Evolutionary conservation across 352 stramenopile genomes (phyloP).

Genomic region (Pythium coloratum): DNA sequence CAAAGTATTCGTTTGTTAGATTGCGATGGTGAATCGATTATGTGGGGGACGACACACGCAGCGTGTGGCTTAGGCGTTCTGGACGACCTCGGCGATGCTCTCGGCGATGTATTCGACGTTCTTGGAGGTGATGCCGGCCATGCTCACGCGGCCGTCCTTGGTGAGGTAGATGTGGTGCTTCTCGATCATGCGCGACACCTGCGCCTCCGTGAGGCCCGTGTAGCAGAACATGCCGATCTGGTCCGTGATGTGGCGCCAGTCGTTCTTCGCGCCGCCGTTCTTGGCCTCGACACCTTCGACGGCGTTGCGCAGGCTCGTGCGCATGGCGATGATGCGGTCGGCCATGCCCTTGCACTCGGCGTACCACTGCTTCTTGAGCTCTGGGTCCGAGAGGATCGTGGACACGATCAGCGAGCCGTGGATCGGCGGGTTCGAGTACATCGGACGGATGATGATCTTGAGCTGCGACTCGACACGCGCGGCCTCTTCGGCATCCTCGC

Average conservation of each 20-base stretch:
- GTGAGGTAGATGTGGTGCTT: slow-evolving; percentile 99
- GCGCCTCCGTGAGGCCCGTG: slow-evolving; percentile 94
- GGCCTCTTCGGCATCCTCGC: slow-evolving; percentile 92
- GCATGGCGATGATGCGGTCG: slow-evolving; percentile 95
- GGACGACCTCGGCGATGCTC: slow-evolving; percentile 93
- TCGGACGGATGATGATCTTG: slow-evolving; percentile 98
- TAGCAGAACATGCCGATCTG: slow-evolving; percentile 99
- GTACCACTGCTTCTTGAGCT: slow-evolving; percentile 93
- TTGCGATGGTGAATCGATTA: neutral
- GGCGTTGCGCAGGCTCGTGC: slow-evolving; percentile 72
- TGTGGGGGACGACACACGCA: neutral
- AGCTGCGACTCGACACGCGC: slow-evolving; percentile 96
- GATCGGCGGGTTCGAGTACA: slow-evolving; percentile 99
- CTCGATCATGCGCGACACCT: slow-evolving; percentile 93
- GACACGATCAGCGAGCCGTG: slow-evolving; percentile 98
- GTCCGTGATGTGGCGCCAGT: slow-evolving; percentile 98
- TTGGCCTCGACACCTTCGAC: slow-evolving; percentile 82
- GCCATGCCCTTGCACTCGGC: slow-evolving; percentile 96
- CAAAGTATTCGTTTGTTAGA: neutral
- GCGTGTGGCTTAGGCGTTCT: slow-evolving; percentile 60
- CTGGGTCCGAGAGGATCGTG: slow-evolving; percentile 93
- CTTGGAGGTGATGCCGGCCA: slow-evolving; percentile 95
- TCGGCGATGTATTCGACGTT: slow-evolving; percentile 97
- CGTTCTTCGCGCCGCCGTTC: slow-evolving; percentile 71
- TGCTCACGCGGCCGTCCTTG: slow-evolving; percentile 97